Evolutionary conservation across 2,329 filamentous ascomycete genomes (phyloP), one percentile per base, ranked within the genome.

Genomic region (Triangularia setosa): DNA sequence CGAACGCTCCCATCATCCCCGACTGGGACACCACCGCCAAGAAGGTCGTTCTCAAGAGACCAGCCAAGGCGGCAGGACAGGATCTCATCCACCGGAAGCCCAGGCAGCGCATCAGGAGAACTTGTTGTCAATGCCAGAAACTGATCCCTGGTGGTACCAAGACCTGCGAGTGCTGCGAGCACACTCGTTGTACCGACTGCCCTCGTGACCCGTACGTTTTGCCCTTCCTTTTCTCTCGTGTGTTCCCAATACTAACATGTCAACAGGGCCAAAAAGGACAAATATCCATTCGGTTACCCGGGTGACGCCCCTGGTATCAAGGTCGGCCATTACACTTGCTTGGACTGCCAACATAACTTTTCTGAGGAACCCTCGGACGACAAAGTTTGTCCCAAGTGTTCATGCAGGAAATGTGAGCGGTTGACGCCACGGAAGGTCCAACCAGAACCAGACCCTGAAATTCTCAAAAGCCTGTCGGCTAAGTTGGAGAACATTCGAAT

Each of bases 151-250:
- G 80, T 5, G 80, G 83, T 30, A 80, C 77, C 65, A 91, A 88
- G 78, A 84, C 73, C 0, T 96, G 93, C 74, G 76, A 80, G 7
- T 81, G 80, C 44, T 96, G 93, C 76, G 79, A 81, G 27, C 93
- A 96, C 75, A 75, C 83, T 60, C 87, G 91, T 61, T 96, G 92
- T 79, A 91, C 87, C 44, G 89, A 89, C 73, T 96, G 92, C 75
- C 91, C 91, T 27, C 83, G 92, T 70, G 88, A 92, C 72, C 92
- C 92, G 83, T 92, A 84, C 75, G 90, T 87, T 61, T 40, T 48
- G 53, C 18, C 30, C 40, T 28, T 5, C 60, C 64, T 16, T 11
- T 27, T 28, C 33, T 25, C 18, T 12, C 25, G 11, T 12, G 64
- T 6, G 30, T 44, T 33, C 35, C 60, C 68, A 54, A 65, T 62